Evolutionary conservation across 208 protist species (phyloP).

Genomic region (Leishmania major): DNA sequence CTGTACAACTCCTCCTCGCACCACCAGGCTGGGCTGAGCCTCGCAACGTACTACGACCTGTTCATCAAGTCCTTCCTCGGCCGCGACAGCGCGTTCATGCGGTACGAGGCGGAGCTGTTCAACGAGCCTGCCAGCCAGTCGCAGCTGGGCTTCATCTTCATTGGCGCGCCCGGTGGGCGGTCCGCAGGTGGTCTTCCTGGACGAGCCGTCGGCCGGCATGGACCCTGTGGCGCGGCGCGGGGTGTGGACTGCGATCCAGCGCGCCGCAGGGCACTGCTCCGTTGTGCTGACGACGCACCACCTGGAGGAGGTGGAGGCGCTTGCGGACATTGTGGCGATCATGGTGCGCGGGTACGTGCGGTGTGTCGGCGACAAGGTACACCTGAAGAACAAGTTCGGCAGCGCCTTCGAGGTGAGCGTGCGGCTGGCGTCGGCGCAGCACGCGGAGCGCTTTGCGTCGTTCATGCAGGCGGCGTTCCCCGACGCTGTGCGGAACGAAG

Average conservation of each 20-base stretch:
- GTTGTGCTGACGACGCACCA: conserved; percentile 94
- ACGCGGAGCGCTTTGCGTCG: conserved; percentile 6
- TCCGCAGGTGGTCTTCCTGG: conserved; percentile 63
- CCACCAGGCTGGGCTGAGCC: conserved; percentile 28
- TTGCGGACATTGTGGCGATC: conserved; percentile 78
- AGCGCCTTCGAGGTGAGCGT: conserved; percentile 61
- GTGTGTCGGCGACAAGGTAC: conserved; percentile 81
- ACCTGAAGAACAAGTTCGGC: conserved; percentile 88
- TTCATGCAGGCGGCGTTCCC: conserved; percentile 41
- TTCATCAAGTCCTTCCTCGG: conserved; percentile 63
- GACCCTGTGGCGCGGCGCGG: conserved; percentile 56
- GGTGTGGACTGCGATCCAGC: conserved; percentile 75
- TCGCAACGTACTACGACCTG: conserved; percentile 92
- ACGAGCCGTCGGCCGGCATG: conserved; percentile 81
- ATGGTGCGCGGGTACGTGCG: conserved; percentile 84
- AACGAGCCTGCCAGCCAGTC: conserved; percentile 10
- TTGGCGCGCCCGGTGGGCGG: conserved; percentile 27
- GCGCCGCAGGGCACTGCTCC: conserved; percentile 51
- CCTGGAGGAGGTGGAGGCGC: conserved; percentile 92
- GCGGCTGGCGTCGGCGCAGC: conserved; percentile 25
- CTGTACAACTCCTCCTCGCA: conserved; percentile 22
- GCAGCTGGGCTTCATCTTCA: conserved; percentile 36
- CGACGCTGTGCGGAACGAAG: conserved; percentile 25
- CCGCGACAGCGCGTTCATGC: conserved; percentile 4
- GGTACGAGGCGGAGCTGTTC: conserved; percentile 7